Conservation (phyloP, 1,284 basidiomycete genomes). For the Coniferiporia sulphurascens region DNA sequence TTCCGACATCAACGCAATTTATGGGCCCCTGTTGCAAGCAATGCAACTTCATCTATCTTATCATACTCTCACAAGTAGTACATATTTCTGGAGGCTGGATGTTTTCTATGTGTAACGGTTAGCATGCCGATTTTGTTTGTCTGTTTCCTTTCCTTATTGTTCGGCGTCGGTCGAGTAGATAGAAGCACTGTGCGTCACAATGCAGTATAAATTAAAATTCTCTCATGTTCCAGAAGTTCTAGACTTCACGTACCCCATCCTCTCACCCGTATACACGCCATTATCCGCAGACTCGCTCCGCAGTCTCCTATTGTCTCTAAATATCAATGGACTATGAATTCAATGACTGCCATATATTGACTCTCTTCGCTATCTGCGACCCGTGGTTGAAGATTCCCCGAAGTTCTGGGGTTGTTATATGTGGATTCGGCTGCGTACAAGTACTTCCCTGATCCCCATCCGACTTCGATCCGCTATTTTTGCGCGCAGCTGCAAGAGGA, state of each 20-base stretch:
- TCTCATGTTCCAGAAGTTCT: not conserved
- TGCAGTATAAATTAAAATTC: not conserved
- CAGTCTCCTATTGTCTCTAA: not conserved
- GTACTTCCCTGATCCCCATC: not conserved
- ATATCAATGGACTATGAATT: not conserved
- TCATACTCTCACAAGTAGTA: not conserved
- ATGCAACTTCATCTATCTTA: not conserved
- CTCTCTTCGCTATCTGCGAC: not conserved
- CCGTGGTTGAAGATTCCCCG: not conserved
- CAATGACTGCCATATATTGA: not conserved
- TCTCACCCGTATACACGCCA: not conserved
- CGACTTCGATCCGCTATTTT: constrained; percentile 8
- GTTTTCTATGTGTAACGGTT: not conserved
- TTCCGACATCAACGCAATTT: not conserved
- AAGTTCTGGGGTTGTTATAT: constrained; percentile 1
- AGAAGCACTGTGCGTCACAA: not conserved
- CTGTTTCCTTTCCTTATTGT: not conserved
- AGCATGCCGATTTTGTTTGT: not conserved
- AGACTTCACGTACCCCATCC: not conserved
- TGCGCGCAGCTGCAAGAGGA: not conserved
- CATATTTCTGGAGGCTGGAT: not conserved
- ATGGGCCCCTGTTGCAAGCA: not conserved
- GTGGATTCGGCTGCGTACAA: not conserved
- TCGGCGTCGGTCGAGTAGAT: not conserved
- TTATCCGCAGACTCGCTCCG: not conserved